phyloP scores from a whole-genome alignment of 441 rosid species.

The Brassica balearica region DNA sequence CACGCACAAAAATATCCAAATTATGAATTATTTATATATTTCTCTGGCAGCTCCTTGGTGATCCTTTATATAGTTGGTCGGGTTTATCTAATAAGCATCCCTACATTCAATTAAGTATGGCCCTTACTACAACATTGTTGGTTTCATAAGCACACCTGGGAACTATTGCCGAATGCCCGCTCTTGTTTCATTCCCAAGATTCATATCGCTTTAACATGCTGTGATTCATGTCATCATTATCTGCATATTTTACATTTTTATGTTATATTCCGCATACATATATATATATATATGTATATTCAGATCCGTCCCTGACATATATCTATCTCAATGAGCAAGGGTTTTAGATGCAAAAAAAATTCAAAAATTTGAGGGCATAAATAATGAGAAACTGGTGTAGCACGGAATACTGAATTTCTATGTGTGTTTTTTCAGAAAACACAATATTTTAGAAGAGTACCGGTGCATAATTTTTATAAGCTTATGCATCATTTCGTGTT shows the following conservation, averaged over 20 bases:
- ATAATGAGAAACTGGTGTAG: no score
- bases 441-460: no score
- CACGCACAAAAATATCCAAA: slow-evolving; percentile 13
- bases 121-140: slow-evolving; percentile 21
- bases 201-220: slow-evolving; percentile 27
- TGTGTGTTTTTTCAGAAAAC: no score
- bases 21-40: slow-evolving; percentile 3
- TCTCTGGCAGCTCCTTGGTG: slow-evolving; percentile 16
- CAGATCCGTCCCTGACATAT: no score
- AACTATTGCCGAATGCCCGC: slow-evolving; percentile 22
- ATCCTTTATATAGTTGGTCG: background rate
- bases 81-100: slow-evolving; percentile 3
- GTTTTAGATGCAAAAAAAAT: no score
- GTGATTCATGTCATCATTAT: slow-evolving; percentile 7
- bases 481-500: no score
- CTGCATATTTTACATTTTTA: background rate
- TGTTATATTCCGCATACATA: no score
- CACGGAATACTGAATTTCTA: no score
- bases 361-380: no score
- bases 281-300: no score
- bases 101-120: slow-evolving; percentile 36
- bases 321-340: no score
- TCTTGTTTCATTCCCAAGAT: slow-evolving; percentile 30
- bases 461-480: no score
- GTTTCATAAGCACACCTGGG: slow-evolving; percentile 37